Base-by-base conservation (phyloP, 1,139 yeast species). In the Pneumocystis carinii region DNA sequence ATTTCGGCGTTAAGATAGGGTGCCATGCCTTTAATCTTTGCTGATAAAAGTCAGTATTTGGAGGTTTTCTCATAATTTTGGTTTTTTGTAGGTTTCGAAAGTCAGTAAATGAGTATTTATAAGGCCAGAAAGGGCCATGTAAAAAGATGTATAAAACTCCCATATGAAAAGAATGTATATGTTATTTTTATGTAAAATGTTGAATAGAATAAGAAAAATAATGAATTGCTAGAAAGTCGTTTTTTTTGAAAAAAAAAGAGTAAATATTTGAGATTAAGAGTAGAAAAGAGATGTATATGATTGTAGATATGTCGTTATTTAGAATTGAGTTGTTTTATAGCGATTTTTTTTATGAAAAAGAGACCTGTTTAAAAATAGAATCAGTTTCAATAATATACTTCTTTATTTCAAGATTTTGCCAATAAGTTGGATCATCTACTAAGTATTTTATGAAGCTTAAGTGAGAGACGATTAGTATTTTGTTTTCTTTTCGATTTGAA, bases 1-100 rank as follows among this genome's bases (percentile, higher is more conserved):
- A 86, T 71, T 82, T 85, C 27, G 97, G 97, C 0, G 97, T 90
- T 69, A 90, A 79, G 63, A 92, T 92, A 1, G 97, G 97, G 59
- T 77, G 80, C 79, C 79, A 77, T 59, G 80, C 79, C 69, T 77
- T 77, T 64, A 77, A 73, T 17, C 80, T 74, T 71, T 77, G 79
- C 70, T 77, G 79, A 53, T 80, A 74, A 67, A 77, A 77, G 59
- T 79, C 79, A 58, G 78, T 76, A 67, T 77, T 76, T 65, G 59
- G 35, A n/a, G 55, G 55, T 7, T 48, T 48, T 48, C 55, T 48
- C 55, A 48, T 48, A 10, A 10, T 48, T 48, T 48, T 12, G 55
- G 24, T 41, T 41, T 48, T 19, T 48, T 48, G 29, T 1, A 14
- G 14, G 1, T 5, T 19, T 41, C 53, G 53, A 41, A 15, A 17